These are phyloP conservation scores for Dunaliella sp. DNA, from an alignment of 139 green algal genomes.

Conservation along the genomic window DNA sequence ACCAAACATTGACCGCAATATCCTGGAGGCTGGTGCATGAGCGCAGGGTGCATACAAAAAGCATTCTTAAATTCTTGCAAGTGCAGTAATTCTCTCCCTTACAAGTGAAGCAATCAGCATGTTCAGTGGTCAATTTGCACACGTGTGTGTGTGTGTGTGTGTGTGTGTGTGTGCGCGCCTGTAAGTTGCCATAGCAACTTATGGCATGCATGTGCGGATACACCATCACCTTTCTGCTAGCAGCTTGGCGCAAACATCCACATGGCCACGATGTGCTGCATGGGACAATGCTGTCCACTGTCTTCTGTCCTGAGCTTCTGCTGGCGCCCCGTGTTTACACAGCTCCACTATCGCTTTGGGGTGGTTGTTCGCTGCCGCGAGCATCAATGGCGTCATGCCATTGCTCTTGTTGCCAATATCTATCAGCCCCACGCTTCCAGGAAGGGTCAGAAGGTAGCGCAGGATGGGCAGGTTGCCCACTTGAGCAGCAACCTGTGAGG, in stretches of 20 bases:
- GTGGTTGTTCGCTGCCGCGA: background rate
- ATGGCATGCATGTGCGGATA: too few species aligned
- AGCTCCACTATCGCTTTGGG: background rate
- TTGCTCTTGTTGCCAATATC: background rate
- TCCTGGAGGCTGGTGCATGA: too few species aligned
- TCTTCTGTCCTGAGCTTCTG: background rate
- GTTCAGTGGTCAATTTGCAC: too few species aligned
- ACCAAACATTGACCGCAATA: too few species aligned
- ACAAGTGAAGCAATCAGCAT: too few species aligned
- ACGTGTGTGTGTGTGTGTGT: too few species aligned
- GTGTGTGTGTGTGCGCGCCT: too few species aligned
- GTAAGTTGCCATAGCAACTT: too few species aligned
- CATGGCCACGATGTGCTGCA: constrained; percentile 9
- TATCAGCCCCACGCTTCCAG: background rate
- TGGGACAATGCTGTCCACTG: constrained; percentile 9
- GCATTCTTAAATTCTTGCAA: too few species aligned
- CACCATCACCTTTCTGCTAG: too few species aligned
- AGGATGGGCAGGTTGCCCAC: background rate
- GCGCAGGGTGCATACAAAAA: too few species aligned
- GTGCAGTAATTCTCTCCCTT: background rate
- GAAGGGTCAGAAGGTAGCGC: background rate
- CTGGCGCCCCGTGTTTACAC: background rate
- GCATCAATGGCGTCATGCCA: constrained; percentile 12
- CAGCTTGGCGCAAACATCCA: background rate
- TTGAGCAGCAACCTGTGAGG: background rate